Evolutionary conservation across 1,284 basidiomycete species (phyloP), one percentile per base, ranked within the genome.

Genomic region (Xerocomus minutiporus): DNA sequence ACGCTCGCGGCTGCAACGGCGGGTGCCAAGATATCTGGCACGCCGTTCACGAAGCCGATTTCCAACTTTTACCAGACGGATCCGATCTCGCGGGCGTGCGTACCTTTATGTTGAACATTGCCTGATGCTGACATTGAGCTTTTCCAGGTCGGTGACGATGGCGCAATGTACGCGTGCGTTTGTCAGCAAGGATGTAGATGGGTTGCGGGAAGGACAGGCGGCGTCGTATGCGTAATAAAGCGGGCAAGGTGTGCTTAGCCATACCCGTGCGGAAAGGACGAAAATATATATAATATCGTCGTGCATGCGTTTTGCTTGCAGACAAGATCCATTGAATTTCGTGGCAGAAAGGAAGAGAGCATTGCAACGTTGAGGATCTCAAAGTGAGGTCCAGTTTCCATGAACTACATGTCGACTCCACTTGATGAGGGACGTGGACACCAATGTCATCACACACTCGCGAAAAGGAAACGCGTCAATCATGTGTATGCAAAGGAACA

Each of bases 21-120:
- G 32, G 74, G 73, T 11, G 79, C 80, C 41, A 84, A 84, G 70
- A 77, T 82, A 36, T 78, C 81, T 3, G 81, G 80, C 7, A 74
- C 74, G 41, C 76, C 82, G 8, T 84, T 98, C 73, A 78, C 78
- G 71, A 91, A 87, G 72, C 90, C 93, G 3, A 89, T 99, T 62
- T 63, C 75, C 53, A 97, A 97, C 78, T 99, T 98, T 75, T 99
- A 98, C 76, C 88, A 94, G 74, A 98, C 96, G 8, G 93, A 96
- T 72, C 82, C 89, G 34, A 88, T 91, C 60, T 90, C 88, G 46
- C 75, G 88, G 79, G 86, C 88, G 88, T 89, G 60, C 73, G 88
- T 83, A 52, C 26, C 5, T 2, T 43, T n/a, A n/a, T 35, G 34
- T n/a, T 35, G 34, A 5, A 35, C 20, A 4, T 40, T 23, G 20